phyloP scores from a whole-genome alignment of 2,329 filamentous ascomycete species.

The Raffaelea arxii region DNA sequence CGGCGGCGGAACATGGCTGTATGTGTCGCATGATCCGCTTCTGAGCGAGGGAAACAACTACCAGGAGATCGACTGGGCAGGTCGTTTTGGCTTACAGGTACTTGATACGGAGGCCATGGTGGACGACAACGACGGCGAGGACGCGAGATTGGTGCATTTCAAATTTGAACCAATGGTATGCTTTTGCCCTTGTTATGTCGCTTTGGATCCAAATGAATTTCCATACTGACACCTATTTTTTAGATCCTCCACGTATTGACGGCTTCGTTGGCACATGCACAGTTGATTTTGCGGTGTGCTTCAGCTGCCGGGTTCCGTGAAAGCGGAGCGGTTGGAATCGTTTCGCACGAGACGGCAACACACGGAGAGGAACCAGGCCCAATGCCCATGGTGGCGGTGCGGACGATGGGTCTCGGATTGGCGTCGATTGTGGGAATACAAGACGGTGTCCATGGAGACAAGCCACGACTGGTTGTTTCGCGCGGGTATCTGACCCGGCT shows the following conservation, averaged over 20 bases:
- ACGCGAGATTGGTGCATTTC: slow-evolving; percentile 55
- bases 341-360: slow-evolving; percentile 14
- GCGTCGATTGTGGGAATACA: slow-evolving; percentile 66
- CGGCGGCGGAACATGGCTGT: slow-evolving; percentile 74
- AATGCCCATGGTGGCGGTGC: slow-evolving; percentile 71
- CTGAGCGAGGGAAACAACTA: slow-evolving; percentile 10
- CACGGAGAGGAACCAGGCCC: slow-evolving; percentile 25
- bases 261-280: slow-evolving; percentile 64
- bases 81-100: slow-evolving; percentile 31
- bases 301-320: slow-evolving; percentile 81
- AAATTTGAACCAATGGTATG: slow-evolving; percentile 93
- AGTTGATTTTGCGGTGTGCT: slow-evolving; percentile 65
- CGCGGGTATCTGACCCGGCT: slow-evolving; percentile 59
- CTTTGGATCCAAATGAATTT: background rate
- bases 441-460: slow-evolving; percentile 21
- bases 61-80: slow-evolving; percentile 11
- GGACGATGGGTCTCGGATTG: slow-evolving; percentile 72
- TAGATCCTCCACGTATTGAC: slow-evolving; percentile 85
- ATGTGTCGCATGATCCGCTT: slow-evolving; percentile 74
- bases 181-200: slow-evolving; percentile 1
- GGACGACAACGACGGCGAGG: slow-evolving; percentile 12
- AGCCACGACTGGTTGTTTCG: slow-evolving; percentile 43
- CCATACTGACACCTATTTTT: background rate
- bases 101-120: slow-evolving; percentile 19
- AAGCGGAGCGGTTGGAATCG: slow-evolving; percentile 68